Percentiles rank a stretch among this genome's conserved stretches.
phyloP scores from a whole-genome alignment of 2,329 filamentous ascomycete species.

The Fusarium drepaniforme region DNA sequence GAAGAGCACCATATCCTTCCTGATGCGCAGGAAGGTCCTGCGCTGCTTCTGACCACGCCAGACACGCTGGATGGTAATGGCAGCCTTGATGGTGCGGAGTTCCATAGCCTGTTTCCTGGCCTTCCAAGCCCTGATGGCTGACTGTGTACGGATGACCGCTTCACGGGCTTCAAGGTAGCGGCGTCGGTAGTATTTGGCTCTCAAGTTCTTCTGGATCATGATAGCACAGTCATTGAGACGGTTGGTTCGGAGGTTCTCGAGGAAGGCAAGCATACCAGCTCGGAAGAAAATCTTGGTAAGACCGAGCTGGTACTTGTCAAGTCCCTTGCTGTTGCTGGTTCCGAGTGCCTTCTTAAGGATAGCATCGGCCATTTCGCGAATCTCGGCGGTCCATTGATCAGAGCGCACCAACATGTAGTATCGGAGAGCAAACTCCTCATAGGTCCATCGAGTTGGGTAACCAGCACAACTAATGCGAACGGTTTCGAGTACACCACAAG shows the following conservation, averaged over 20 bases:
- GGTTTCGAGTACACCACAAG: conserved; percentile 98
- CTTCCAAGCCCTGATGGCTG: conserved; percentile 80
- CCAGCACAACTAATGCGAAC: conserved; percentile 97
- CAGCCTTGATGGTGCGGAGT: conserved; percentile 84
- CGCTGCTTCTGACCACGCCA: conserved; percentile 95
- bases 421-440: conserved; percentile 95
- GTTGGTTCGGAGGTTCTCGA: conserved; percentile 92
- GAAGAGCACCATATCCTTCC: conserved; percentile 87
- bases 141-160: conserved; percentile 84
- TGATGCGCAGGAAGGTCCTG: conserved; percentile 81
- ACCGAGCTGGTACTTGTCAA: conserved; percentile 97
- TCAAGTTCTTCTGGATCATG: conserved; percentile 98
- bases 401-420: conserved; percentile 99
- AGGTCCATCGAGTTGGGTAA: conserved; percentile 98
- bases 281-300: conserved; percentile 99
- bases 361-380: conserved; percentile 91
- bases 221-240: conserved; percentile 94
- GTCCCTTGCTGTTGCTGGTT: conserved; percentile 76
- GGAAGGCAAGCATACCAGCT: conserved; percentile 97
- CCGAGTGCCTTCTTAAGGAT: conserved; percentile 92
- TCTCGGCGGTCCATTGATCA: conserved; percentile 90
- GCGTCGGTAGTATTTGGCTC: conserved; percentile 93
- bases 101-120: conserved; percentile 84
- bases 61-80: conserved; percentile 93
- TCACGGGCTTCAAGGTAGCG: conserved; percentile 89